These are phyloP conservation scores for Sporisorium exsertum DNA, from an alignment of 1,284 basidiomycete species.

Conservation along the genomic window DNA sequence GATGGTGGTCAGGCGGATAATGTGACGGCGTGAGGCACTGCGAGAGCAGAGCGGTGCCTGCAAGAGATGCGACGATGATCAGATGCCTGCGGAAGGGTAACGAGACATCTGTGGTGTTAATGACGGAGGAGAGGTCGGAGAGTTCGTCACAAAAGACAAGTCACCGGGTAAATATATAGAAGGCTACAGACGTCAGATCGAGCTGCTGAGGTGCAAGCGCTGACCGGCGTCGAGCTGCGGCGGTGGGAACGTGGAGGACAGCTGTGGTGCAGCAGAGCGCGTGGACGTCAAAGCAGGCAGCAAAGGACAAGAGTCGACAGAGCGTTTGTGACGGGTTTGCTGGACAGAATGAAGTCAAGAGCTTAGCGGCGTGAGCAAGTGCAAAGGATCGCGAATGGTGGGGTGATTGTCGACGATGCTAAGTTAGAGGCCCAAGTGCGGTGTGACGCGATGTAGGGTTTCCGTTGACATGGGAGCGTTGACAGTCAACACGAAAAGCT, in stretches of 20 bases:
- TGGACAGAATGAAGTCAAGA: background rate
- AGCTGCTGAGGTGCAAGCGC: background rate
- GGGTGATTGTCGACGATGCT: conserved; percentile 10
- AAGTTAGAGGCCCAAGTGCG: background rate
- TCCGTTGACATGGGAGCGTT: conserved; percentile 5
- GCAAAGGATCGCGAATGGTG: conserved; percentile 4
- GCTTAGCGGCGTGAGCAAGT: background rate
- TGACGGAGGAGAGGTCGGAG: background rate
- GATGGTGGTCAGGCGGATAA: background rate
- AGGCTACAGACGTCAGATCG: background rate
- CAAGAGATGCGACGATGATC: background rate
- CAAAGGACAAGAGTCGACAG: background rate
- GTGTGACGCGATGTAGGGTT: conserved; percentile 5
- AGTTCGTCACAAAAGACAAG: background rate
- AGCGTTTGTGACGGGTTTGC: background rate
- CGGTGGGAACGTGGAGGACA: background rate
- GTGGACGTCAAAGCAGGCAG: background rate
- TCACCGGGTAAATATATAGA: background rate
- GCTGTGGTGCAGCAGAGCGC: background rate
- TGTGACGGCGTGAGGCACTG: background rate
- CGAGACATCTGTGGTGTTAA: conserved; percentile 19
- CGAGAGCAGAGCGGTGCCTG: conserved; percentile 5
- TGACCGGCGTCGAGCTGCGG: background rate
- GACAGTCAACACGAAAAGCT: background rate
- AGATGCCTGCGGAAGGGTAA: conserved; percentile 3